phyloP scores from a whole-genome alignment of 2,329 filamentous ascomycete species.

The Colletotrichum brevisporum region DNA sequence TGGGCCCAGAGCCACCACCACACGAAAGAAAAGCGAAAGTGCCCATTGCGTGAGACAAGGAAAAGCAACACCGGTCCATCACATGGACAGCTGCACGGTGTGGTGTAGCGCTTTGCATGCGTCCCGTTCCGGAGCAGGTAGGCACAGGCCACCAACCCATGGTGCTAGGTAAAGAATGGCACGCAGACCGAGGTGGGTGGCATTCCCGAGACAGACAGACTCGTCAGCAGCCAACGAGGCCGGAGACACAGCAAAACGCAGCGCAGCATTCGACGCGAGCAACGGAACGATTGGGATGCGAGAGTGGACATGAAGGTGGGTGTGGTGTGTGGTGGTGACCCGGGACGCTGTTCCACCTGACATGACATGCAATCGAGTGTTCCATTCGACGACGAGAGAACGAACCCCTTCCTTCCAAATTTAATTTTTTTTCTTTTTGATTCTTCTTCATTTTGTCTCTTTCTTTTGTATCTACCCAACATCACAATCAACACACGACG shows the following conservation, averaged over 20 bases:
- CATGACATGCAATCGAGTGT: conserved; percentile 37
- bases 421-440: no score
- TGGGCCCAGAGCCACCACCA: conserved; percentile 18
- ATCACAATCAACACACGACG: no score
- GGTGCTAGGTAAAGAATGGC: conserved; percentile 14
- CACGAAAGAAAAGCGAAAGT: conserved; percentile 15
- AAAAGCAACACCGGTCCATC: conserved; percentile 32
- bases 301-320: background rate
- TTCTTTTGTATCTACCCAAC: no score
- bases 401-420: conserved; percentile 14
- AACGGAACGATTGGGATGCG: background rate
- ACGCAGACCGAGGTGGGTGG: conserved; percentile 36
- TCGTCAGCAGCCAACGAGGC: conserved; percentile 27
- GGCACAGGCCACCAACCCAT: conserved; percentile 1
- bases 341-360: conserved; percentile 15
- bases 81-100: conserved; percentile 31
- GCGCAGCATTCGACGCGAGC: conserved; percentile 7
- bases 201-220: conserved; percentile 28
- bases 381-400: conserved; percentile 31
- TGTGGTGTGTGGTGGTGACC: conserved; percentile 8
- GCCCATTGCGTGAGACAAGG: conserved; percentile 32
- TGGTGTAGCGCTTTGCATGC: conserved; percentile 30
- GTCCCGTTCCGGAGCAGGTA: conserved; percentile 37
- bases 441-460: no score
- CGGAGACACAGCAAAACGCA: conserved; percentile 3